These are phyloP conservation scores for Rhizoclosmatium sp. DNA, from an alignment of 192 early-diverging fungal species.

Conservation along the genomic window DNA sequence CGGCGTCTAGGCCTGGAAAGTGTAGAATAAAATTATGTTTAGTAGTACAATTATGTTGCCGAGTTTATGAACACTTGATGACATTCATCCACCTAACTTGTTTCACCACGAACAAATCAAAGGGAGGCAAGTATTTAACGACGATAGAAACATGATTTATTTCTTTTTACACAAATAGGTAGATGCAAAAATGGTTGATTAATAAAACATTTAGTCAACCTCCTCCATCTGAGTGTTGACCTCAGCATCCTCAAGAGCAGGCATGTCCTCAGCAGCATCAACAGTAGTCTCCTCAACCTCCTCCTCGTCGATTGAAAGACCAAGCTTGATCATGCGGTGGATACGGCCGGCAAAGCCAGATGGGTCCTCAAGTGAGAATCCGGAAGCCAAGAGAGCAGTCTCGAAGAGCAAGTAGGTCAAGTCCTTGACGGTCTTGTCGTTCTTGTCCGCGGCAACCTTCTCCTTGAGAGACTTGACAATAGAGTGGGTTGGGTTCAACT, in stretches of 20 bases:
- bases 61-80: no score
- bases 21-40: no score
- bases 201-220: constrained; percentile 55
- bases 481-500: constrained; percentile 94
- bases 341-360: constrained; percentile 92
- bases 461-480: constrained; percentile 94
- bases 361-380: constrained; percentile 97
- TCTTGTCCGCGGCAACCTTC: constrained; percentile 94
- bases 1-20: no score
- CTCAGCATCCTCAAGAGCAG: constrained; percentile 66
- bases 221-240: constrained; percentile 68
- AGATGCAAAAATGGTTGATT: not conserved
- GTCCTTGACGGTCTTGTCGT: constrained; percentile 98
- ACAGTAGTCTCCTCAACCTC: constrained; percentile 42
- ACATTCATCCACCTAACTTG: not conserved
- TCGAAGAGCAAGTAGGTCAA: constrained; percentile 95
- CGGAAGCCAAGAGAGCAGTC: constrained; percentile 93
- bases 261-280: constrained; percentile 59
- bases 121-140: not conserved
- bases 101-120: not conserved
- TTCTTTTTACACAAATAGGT: no score
- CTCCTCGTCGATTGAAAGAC: constrained; percentile 94
- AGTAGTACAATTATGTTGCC: no score
- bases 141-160: no score
- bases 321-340: constrained; percentile 99